Percentiles rank a stretch among this genome's conserved stretches.
Evolutionary conservation across 371 early-diverging fungal species (phyloP).

Genomic region (Chytridium lagenaria): DNA sequence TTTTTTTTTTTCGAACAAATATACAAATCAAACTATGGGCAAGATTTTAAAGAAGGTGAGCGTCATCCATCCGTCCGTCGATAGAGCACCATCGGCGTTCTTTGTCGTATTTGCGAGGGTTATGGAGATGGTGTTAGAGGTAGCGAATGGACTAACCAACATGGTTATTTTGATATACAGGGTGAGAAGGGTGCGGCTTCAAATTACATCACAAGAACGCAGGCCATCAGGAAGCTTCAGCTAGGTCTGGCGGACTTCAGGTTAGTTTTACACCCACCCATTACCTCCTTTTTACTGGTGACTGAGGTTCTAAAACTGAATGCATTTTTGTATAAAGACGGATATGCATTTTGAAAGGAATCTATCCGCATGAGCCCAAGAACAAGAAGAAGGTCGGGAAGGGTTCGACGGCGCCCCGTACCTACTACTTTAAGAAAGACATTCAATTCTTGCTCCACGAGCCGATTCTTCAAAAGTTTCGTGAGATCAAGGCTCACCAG

Average conservation of each 20-base stretch:
- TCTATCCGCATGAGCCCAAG: conserved; percentile 95
- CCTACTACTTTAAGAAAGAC: conserved; percentile 95
- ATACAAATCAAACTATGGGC: conserved; percentile 66
- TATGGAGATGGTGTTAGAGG: too few relatives aligned
- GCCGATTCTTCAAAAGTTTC: conserved; percentile 86
- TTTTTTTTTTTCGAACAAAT: neutral
- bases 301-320: too few relatives aligned
- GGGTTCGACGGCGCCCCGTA: conserved; percentile 81
- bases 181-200: conserved; percentile 89
- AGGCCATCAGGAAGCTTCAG: conserved; percentile 94
- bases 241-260: conserved; percentile 91
- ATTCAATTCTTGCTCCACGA: conserved; percentile 93
- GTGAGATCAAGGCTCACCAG: conserved; percentile 87
- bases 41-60: conserved; percentile 70
- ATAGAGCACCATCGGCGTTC: neutral
- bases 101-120: too few relatives aligned
- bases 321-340: conserved; percentile 62
- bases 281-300: neutral
- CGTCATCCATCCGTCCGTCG: neutral
- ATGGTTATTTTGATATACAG: conserved; percentile 46
- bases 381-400: conserved; percentile 93
- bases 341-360: conserved; percentile 97
- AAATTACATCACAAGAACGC: conserved; percentile 89
- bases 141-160: too few relatives aligned
- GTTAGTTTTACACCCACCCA: conserved; percentile 49